Evolutionary conservation across 495 filamentous ascomycete genomes (phyloP).

Genomic region (Neurospora sp.): DNA sequence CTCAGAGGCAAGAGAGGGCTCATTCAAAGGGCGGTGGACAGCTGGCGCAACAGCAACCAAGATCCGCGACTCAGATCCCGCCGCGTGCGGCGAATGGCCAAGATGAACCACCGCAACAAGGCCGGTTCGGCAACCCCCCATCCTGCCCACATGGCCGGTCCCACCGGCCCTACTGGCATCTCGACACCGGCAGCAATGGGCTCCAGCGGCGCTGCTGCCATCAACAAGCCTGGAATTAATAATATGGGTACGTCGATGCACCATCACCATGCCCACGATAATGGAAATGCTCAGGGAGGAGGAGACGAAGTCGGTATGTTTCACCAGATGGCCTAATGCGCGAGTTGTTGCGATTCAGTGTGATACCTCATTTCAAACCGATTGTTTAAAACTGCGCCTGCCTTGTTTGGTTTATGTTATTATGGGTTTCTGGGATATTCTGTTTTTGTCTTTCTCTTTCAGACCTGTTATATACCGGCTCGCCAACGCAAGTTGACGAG

Average conservation of each 20-base stretch:
- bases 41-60: slow-evolving; percentile 98
- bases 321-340: slow-evolving; percentile 58
- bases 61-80: slow-evolving; percentile 83
- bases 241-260: slow-evolving; percentile 48
- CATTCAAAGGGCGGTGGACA: slow-evolving; percentile 95
- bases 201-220: slow-evolving; percentile 33
- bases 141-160: slow-evolving; percentile 35
- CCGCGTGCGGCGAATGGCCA: slow-evolving; percentile 87
- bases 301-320: slow-evolving; percentile 95
- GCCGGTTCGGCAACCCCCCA: slow-evolving; percentile 39
- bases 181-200: slow-evolving; percentile 38
- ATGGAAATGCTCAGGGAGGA: slow-evolving; percentile 55
- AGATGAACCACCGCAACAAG: slow-evolving; percentile 73
- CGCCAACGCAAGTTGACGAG: slow-evolving; percentile 21
- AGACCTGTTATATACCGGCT: slow-evolving; percentile 37
- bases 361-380: slow-evolving; percentile 36
- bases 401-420: slow-evolving; percentile 16
- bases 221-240: slow-evolving; percentile 48
- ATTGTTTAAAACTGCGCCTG: slow-evolving; percentile 15
- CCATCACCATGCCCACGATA: slow-evolving; percentile 66
- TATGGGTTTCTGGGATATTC: slow-evolving; percentile 9
- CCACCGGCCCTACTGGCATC: slow-evolving; percentile 46
- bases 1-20: slow-evolving; percentile 87
- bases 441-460: slow-evolving; percentile 21
- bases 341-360: slow-evolving; percentile 40